Base-by-base conservation (phyloP, 352 stramenopile genomes). In the Globisporangium spiculum region DNA sequence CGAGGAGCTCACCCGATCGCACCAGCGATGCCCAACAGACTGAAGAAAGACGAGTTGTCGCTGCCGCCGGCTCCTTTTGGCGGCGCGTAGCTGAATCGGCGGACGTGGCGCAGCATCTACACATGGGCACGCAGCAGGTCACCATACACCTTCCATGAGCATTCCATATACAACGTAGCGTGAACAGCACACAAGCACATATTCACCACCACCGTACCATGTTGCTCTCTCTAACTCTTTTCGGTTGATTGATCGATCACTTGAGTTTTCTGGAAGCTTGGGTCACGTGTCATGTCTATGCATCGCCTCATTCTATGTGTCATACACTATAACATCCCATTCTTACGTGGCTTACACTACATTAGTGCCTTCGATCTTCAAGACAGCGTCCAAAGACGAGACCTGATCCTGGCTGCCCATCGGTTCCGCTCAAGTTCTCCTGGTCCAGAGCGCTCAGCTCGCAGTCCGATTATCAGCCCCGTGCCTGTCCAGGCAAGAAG, bases 11-110 rank as follows among this genome's bases (percentile, higher is more conserved):
- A 94, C 88, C 83, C 84, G 34, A 94, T 68, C 58, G 89, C 78
- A 22, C 77, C 76, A 24, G 73, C 78, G 26, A 94, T 76, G 20
- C 77, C 81, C 22, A 96, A 64, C 54, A 96, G 69, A n/a, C 84
- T 90, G 67, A 94, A 88, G 65, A 91, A 89, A 24, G 82, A 90
- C 66, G 88, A 93, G 68, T 92, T 94, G 75, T 94, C 88, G 61
- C 82, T 81, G 34, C 73, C 73, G 32, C 80, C 87, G 3, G 81
- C 74, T 22, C 83, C 82, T 55, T 80, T 81, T 20, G 81, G 84
- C n/a, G 86, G 77, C 34, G 82, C 66, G 60, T 92, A 92, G 73
- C 83, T 92, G 61, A 92, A 81, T 63, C 76, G 83, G 18, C 83
- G 82, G 32, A 78, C 65, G 22, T 79, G 68, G 50, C 75, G 76